Percentiles rank a stretch among this genome's conserved stretches.
Evolutionary conservation across 73 alveolate species (phyloP).

Genomic region (Blepharisma stoltei): DNA sequence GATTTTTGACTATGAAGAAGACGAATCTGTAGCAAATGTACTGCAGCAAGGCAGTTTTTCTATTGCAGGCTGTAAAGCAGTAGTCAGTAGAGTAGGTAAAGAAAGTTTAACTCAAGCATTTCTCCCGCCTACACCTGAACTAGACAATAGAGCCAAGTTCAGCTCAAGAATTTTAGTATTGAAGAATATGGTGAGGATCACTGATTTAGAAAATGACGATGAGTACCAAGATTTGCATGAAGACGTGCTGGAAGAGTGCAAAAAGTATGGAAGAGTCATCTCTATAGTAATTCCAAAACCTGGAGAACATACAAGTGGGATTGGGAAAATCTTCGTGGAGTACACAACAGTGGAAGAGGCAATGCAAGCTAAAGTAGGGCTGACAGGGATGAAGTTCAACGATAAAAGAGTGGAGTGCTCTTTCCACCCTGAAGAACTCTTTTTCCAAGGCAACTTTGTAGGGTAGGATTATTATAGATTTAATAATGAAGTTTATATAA

Average conservation of each 20-base stretch:
- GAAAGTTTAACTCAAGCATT: conserved; percentile 27
- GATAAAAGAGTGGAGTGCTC: conserved; percentile 28
- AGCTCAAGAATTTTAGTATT: conserved; percentile 79
- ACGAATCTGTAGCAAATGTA: conserved; percentile 13
- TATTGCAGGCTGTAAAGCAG: conserved; percentile 7
- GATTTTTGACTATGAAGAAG: conserved; percentile 29
- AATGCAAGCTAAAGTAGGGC: conserved; percentile 23
- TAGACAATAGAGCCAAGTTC: conserved; percentile 29
- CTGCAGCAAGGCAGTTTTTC: conserved; percentile 2
- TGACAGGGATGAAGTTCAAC: background rate
- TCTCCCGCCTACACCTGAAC: conserved; percentile 27
- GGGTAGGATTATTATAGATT: conserved; percentile 3
- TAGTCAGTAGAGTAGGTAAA: conserved; percentile 17
- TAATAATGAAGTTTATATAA: too few relatives aligned
- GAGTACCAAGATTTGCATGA: conserved; percentile 76
- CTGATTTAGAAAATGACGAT: conserved; percentile 61
- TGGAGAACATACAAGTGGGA: conserved; percentile 31
- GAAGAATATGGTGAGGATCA: conserved; percentile 66
- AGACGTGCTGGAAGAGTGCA: conserved; percentile 80
- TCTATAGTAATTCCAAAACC: conserved; percentile 86
- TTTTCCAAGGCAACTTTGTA: conserved; percentile 24
- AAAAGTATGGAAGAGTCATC: conserved; percentile 67
- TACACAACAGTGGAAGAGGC: conserved; percentile 21
- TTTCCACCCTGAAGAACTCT: conserved; percentile 39
- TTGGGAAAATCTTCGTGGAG: conserved; percentile 31